Conservation (phyloP, 441 rosid species). For the Erodium trifolium region DNA sequence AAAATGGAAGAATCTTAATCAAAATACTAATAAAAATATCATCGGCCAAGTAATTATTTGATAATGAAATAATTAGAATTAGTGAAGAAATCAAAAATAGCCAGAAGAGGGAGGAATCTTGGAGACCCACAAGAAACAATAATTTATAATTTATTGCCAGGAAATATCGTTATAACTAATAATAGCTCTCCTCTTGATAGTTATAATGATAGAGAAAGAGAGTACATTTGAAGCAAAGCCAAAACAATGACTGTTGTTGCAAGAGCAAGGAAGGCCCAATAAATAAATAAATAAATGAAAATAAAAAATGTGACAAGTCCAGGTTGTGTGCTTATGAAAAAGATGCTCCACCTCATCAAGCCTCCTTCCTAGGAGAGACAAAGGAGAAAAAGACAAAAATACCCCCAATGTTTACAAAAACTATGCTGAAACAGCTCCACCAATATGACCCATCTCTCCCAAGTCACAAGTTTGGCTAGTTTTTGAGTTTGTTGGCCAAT, state of each 20-base stretch:
- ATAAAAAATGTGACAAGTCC: too few relatives aligned
- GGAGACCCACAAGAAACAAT: too few relatives aligned
- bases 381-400: not conserved
- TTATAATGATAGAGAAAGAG: not conserved
- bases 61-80: too few relatives aligned
- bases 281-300: too few relatives aligned
- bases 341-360: not conserved
- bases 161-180: not conserved
- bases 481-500: constrained; percentile 34
- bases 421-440: not conserved
- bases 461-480: constrained; percentile 11
- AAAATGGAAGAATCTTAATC: too few relatives aligned
- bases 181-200: not conserved
- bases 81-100: too few relatives aligned
- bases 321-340: not conserved
- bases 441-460: too few relatives aligned
- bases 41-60: too few relatives aligned
- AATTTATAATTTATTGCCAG: too few relatives aligned
- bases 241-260: not conserved
- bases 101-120: too few relatives aligned
- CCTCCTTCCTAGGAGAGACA: too few relatives aligned
- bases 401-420: not conserved
- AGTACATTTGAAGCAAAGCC: not conserved
- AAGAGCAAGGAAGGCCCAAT: not conserved
- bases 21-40: too few relatives aligned